These are phyloP conservation scores for Dujonia santamariae DNA, from an alignment of 1,139 yeast species.

Conservation along the genomic window DNA sequence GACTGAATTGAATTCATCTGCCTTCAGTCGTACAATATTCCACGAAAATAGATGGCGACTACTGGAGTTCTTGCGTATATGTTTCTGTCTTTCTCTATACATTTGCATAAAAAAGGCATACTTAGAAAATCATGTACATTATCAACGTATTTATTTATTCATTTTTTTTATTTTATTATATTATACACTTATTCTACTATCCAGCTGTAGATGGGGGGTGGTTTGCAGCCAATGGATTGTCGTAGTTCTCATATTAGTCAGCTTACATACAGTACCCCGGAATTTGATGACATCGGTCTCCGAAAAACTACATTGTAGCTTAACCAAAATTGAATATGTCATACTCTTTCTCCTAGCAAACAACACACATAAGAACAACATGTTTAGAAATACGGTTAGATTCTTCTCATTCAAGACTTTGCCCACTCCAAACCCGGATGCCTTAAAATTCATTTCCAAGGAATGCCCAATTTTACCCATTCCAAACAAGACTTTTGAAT, in stretches of 20 bases:
- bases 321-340: background rate
- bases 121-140: too few species aligned
- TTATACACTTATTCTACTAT: background rate
- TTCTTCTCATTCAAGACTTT: slow-evolving; percentile 38
- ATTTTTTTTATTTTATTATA: too few species aligned
- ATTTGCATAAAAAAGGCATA: too few species aligned
- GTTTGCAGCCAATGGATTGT: slow-evolving; percentile 4
- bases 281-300: too few species aligned
- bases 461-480: slow-evolving; percentile 60
- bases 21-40: background rate
- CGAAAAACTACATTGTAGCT: too few species aligned
- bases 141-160: background rate
- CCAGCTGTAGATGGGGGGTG: background rate
- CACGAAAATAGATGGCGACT: too few species aligned
- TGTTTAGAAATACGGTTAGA: slow-evolving; percentile 13
- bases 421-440: slow-evolving; percentile 89
- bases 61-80: too few species aligned
- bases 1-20: background rate
- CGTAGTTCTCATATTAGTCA: slow-evolving; percentile 4
- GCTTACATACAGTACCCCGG: slow-evolving; percentile 5
- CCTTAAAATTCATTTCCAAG: slow-evolving; percentile 68
- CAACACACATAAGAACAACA: background rate
- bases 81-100: too few species aligned
- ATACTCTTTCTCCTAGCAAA: background rate
- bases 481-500: slow-evolving; percentile 57